These are phyloP conservation scores for Phytophthora tubulina DNA, from an alignment of 352 stramenopile species.

Conservation along the genomic window DNA sequence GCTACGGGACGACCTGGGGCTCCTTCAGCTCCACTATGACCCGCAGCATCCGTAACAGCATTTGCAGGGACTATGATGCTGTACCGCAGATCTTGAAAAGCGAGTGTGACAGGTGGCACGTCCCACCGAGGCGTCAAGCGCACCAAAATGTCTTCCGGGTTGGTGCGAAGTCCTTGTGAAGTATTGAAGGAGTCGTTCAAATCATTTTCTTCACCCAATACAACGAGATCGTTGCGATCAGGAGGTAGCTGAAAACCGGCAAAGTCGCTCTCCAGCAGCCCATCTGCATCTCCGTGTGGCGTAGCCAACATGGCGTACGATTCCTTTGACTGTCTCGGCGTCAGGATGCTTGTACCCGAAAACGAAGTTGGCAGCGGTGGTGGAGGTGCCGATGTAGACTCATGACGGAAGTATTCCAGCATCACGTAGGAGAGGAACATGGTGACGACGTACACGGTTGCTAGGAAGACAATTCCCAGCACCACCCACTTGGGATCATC, in stretches of 20 bases:
- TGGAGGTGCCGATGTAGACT: slow-evolving; percentile 19
- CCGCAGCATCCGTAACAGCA: slow-evolving; percentile 20
- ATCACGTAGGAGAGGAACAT: slow-evolving; percentile 50
- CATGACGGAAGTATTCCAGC: slow-evolving; percentile 49
- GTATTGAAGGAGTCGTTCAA: slow-evolving; percentile 32
- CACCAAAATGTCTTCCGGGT: slow-evolving; percentile 30
- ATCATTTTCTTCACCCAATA: slow-evolving; percentile 15
- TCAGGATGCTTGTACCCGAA: slow-evolving; percentile 17
- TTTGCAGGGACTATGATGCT: slow-evolving; percentile 35
- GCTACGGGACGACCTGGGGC: slow-evolving; percentile 33
- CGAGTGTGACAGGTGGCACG: slow-evolving; percentile 49
- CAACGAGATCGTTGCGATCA: slow-evolving; percentile 18
- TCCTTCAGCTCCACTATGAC: slow-evolving; percentile 32
- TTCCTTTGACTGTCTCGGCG: slow-evolving; percentile 35
- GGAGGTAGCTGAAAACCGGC: slow-evolving; percentile 14
- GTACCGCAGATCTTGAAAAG: slow-evolving; percentile 59
- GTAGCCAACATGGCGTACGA: slow-evolving; percentile 52
- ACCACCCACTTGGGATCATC: slow-evolving; percentile 49
- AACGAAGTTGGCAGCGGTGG: slow-evolving; percentile 16
- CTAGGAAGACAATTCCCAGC: slow-evolving; percentile 45
- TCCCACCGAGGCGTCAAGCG: slow-evolving; percentile 40
- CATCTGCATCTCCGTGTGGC: slow-evolving; percentile 36
- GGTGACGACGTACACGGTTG: slow-evolving; percentile 35
- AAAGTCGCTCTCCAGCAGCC: slow-evolving; percentile 41
- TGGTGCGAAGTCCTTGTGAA: slow-evolving; percentile 33